phyloP scores from a whole-genome alignment of 179 eudicot species.

The Gypsophila paniculata region DNA sequence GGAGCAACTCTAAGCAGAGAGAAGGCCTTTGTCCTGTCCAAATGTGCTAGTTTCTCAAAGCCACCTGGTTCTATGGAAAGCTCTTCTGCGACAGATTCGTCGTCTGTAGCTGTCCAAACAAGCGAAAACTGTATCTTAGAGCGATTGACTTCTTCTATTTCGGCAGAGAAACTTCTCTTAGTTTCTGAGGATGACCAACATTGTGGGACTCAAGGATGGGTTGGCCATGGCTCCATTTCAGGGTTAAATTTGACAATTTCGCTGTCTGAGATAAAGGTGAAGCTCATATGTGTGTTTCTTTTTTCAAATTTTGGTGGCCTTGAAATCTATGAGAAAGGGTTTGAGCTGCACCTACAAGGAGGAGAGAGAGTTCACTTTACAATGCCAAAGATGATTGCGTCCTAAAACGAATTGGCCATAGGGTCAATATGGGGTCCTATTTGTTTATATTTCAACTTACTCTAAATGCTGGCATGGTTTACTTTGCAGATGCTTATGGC shows the following conservation, averaged over 20 bases:
- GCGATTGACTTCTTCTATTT: constrained; percentile 42
- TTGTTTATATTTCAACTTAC: constrained; percentile 3
- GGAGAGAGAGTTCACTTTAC: not conserved
- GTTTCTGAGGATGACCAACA: constrained; percentile 30
- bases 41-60: constrained; percentile 45
- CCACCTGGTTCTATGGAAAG: constrained; percentile 28
- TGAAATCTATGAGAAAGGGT: not conserved
- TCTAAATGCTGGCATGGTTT: constrained; percentile 25
- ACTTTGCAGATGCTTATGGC: constrained; percentile 57
- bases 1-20: constrained; percentile 26
- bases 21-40: constrained; percentile 26
- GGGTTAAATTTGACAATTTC: constrained; percentile 75
- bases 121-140: constrained; percentile 45
- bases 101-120: constrained; percentile 28
- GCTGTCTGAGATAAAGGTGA: constrained; percentile 71
- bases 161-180: constrained; percentile 51
- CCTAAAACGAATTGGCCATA: not conserved
- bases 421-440: constrained; percentile 10
- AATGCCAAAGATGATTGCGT: not conserved
- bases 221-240: constrained; percentile 72
- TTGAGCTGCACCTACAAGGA: not conserved
- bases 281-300: constrained; percentile 4
- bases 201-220: constrained; percentile 49
- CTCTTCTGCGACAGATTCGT: constrained; percentile 30
- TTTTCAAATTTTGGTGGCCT: constrained; percentile 1